Percentiles rank a stretch among this genome's conserved stretches.
These are phyloP conservation scores for Naganishia sp. DNA, from an alignment of 1,284 basidiomycete genomes.

Conservation along the genomic window DNA sequence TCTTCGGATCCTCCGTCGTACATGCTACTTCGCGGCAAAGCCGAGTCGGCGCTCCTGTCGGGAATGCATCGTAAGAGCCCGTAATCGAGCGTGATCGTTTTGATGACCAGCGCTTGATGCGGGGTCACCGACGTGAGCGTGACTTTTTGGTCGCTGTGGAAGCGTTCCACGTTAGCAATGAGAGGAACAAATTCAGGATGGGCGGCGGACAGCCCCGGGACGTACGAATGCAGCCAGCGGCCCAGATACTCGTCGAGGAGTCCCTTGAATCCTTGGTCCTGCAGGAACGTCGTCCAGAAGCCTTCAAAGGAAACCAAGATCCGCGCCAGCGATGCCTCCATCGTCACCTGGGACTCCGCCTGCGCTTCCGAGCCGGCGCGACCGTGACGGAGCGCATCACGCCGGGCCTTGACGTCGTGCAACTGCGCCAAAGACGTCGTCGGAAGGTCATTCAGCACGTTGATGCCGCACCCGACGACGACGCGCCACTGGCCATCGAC, in stretches of 20 bases:
- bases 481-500: slow-evolving; percentile 70
- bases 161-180: too few relatives aligned
- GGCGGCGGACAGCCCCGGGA: slow-evolving; percentile 36
- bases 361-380: slow-evolving; percentile 28
- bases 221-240: slow-evolving; percentile 87
- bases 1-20: slow-evolving; percentile 47
- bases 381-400: slow-evolving; percentile 15
- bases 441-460: slow-evolving; percentile 79
- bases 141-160: slow-evolving; percentile 74
- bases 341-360: slow-evolving; percentile 47
- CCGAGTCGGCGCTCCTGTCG: slow-evolving; percentile 48
- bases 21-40: slow-evolving; percentile 21
- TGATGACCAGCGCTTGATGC: slow-evolving; percentile 70
- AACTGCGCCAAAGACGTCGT: slow-evolving; percentile 80
- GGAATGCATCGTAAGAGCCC: slow-evolving; percentile 83
- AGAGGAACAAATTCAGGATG: neutral
- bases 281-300: slow-evolving; percentile 74
- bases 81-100: slow-evolving; percentile 82
- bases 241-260: slow-evolving; percentile 77
- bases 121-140: slow-evolving; percentile 76
- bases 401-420: slow-evolving; percentile 41
- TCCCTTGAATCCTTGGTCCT: slow-evolving; percentile 67
- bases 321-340: slow-evolving; percentile 74
- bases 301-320: slow-evolving; percentile 76
- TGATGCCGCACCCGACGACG: slow-evolving; percentile 86